Evolutionary conservation across 208 protist genomes (phyloP).

Genomic region (Wallacemonas sp.): DNA sequence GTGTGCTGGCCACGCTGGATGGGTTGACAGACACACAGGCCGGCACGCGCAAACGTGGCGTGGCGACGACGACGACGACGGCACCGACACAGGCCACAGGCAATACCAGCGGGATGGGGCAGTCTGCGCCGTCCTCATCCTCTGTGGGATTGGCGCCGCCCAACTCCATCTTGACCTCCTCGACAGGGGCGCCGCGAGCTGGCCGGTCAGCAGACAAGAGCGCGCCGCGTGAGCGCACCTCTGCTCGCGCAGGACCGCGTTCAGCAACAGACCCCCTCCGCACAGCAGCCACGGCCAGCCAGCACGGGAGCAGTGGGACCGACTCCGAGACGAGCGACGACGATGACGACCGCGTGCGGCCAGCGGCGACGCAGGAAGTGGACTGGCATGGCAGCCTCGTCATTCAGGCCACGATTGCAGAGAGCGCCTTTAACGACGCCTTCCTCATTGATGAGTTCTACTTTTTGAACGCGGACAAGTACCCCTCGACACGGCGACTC

Average conservation of each 20-base stretch:
- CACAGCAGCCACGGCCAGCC: too few species aligned
- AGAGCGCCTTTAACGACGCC: slow-evolving; percentile 78
- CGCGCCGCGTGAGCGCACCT: neutral
- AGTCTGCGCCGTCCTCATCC: neutral
- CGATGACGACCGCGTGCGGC: slow-evolving; percentile 22
- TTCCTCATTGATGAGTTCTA: slow-evolving; percentile 93
- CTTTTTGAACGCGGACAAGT: slow-evolving; percentile 53
- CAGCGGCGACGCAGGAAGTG: slow-evolving; percentile 34
- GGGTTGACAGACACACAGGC: neutral
- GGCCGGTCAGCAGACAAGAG: neutral
- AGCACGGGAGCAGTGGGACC: too few species aligned
- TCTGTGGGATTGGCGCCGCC: neutral
- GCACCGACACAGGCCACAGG: neutral
- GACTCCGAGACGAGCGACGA: slow-evolving; percentile 28
- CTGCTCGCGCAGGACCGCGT: too few species aligned
- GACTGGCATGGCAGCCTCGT: slow-evolving; percentile 83
- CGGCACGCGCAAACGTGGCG: neutral
- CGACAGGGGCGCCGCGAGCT: neutral
- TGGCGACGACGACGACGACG: neutral
- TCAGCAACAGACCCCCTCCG: too few species aligned
- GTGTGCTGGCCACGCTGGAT: slow-evolving; percentile 7
- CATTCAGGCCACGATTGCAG: slow-evolving; percentile 67
- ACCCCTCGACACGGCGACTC: slow-evolving; percentile 50
- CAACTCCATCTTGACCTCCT: slow-evolving; percentile 12
- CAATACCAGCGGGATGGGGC: neutral